Conservation (phyloP, 176 grass and related monocot genomes). For the Themeda triandra region DNA sequence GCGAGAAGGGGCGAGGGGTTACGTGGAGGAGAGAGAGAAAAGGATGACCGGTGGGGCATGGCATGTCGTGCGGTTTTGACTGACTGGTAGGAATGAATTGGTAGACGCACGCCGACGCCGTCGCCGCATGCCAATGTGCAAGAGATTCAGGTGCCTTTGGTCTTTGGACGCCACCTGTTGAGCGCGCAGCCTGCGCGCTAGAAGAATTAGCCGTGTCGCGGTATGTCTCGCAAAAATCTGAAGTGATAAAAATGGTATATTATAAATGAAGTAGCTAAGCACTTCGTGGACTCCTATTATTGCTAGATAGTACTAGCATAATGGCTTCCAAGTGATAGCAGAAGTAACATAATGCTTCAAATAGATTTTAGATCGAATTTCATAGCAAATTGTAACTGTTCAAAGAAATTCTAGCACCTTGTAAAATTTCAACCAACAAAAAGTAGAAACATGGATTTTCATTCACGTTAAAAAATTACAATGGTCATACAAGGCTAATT, state of each 20-base stretch:
- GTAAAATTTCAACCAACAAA: not conserved
- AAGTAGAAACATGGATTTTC: not conserved
- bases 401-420: not conserved
- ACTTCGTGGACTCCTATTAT: no score
- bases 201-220: not conserved
- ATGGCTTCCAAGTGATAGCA: not conserved
- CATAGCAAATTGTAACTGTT: not conserved
- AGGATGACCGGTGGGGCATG: slow-evolving; percentile 5
- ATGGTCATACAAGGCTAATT: not conserved
- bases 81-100: slow-evolving; percentile 23
- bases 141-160: slow-evolving; percentile 6
- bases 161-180: not conserved
- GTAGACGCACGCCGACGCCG: slow-evolving; percentile 36
- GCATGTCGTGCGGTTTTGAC: slow-evolving; percentile 28
- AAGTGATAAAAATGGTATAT: no score
- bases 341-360: not conserved
- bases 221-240: no score
- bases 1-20: not conserved
- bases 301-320: not conserved
- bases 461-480: not conserved
- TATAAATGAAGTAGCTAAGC: not conserved
- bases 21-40: slow-evolving; percentile 43
- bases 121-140: not conserved
- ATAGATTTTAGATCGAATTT: not conserved
- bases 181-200: not conserved